phyloP scores from a whole-genome alignment of 2,329 filamentous ascomycete species.

The Arthrocladium fulminans region DNA sequence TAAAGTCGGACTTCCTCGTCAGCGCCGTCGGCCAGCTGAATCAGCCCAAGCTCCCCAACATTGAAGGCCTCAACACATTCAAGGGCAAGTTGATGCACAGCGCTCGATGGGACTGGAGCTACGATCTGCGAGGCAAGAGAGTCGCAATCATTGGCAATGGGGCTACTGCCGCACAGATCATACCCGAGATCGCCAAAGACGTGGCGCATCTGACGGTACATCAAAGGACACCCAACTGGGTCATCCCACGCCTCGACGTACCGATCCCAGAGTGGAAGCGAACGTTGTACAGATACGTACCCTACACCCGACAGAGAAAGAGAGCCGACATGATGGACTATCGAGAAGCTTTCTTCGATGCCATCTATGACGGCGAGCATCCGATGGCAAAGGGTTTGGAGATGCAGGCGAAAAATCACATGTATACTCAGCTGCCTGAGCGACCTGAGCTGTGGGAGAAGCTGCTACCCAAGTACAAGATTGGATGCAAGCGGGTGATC shows the following conservation, averaged over 20 bases:
- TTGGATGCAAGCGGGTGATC: constrained; percentile 37
- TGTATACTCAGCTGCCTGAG: constrained; percentile 41
- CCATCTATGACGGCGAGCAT: constrained; percentile 35
- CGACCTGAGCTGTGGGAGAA: constrained; percentile 45
- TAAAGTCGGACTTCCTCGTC: constrained; percentile 48
- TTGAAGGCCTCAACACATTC: constrained; percentile 25
- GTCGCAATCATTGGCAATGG: constrained; percentile 54
- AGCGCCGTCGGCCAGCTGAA: constrained; percentile 54
- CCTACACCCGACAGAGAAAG: constrained; percentile 42
- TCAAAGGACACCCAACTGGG: constrained; percentile 52
- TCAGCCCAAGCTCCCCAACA: constrained; percentile 35
- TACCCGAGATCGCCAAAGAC: constrained; percentile 47
- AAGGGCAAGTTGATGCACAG: constrained; percentile 27
- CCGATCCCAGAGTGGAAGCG: constrained; percentile 37
- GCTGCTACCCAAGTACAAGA: constrained; percentile 45
- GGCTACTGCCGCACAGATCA: constrained; percentile 51
- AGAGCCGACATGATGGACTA: constrained; percentile 46
- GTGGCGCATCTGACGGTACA: constrained; percentile 45
- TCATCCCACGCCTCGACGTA: constrained; percentile 45
- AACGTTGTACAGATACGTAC: constrained; percentile 42
- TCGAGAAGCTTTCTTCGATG: constrained; percentile 41
- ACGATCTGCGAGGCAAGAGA: constrained; percentile 45
- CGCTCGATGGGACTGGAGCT: constrained; percentile 40
- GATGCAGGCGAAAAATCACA: constrained; percentile 28
- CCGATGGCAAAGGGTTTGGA: constrained; percentile 35